Evolutionary conservation across 1,284 basidiomycete genomes (phyloP).

Genomic region (Trametes versicolor): DNA sequence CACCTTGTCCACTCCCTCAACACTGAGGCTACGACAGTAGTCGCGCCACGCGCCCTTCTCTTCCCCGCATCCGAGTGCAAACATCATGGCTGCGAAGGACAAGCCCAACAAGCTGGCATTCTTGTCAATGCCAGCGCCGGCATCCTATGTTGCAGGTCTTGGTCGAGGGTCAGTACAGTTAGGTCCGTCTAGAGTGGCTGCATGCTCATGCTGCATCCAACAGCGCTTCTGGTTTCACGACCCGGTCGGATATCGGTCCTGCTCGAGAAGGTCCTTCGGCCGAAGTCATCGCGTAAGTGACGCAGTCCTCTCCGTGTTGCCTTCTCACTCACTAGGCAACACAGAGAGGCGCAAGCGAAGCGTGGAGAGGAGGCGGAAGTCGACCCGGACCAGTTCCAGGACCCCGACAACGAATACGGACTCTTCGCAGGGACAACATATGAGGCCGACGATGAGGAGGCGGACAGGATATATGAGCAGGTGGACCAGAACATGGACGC

Average conservation of each 20-base stretch:
- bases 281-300: slow-evolving; percentile 82
- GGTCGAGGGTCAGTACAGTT: slow-evolving; percentile 81
- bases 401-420: slow-evolving; percentile 97
- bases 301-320: not conserved
- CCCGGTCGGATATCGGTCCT: slow-evolving; percentile 98
- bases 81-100: slow-evolving; percentile 56
- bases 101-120: slow-evolving; percentile 85
- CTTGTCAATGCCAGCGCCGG: slow-evolving; percentile 88
- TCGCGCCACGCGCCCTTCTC: not conserved
- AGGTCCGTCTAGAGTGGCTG: slow-evolving; percentile 3
- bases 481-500: slow-evolving; percentile 94
- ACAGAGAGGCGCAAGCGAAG: slow-evolving; percentile 81
- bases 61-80: not conserved
- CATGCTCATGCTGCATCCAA: slow-evolving; percentile 18
- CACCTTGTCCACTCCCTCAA: too few species aligned
- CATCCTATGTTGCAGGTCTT: slow-evolving; percentile 95
- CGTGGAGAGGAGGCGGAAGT: slow-evolving; percentile 89
- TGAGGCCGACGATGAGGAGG: slow-evolving; percentile 98
- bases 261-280: slow-evolving; percentile 94
- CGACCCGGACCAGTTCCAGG: slow-evolving; percentile 92
- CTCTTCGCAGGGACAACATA: slow-evolving; percentile 97
- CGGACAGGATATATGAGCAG: slow-evolving; percentile 92
- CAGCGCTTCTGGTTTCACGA: slow-evolving; percentile 97
- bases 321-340: slow-evolving; percentile 16
- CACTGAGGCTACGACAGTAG: not conserved